Evolutionary conservation across 2,329 filamentous ascomycete genomes (phyloP), one percentile per base, ranked within the genome.

Genomic region (Aspergillus pseudoviridinutans): DNA sequence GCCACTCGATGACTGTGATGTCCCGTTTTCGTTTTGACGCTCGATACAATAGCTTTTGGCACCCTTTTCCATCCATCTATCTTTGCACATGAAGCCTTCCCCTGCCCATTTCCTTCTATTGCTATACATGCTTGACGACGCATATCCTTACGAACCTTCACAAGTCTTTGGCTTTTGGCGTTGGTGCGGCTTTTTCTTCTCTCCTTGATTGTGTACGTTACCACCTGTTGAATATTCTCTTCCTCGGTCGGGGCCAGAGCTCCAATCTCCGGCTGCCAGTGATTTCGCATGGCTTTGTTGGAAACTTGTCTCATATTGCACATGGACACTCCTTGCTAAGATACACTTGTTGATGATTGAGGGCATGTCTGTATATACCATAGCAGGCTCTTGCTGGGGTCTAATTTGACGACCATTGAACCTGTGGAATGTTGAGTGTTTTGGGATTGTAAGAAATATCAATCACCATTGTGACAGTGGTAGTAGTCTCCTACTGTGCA

Each of bases 1-100:
- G 80, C 87, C 28, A 55, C 67, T 14, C 80, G 66, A 64, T 54
- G 22, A 10, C 10, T 25, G 22, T 17, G 41, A 32, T 49, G 32
- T 38, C n/a, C 6, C 44, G 10, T 49, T 28, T 24, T 9, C 24
- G 14, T 12, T 38, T 50, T 20, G n/a, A 20, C 32, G 7, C 41
- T 28, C 47, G 12, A 28, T 50, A 46, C 24, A 41, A 50, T 28
- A 46, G 41, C 29, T 54, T 14, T 29, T 52, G 35, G 28, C 7
- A 9, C 27, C 25, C 6, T 17, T 47, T 14, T 17, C 44, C 10
- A 10, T 25, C 22, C 24, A 27, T 27, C 24, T 14, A 25, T 25
- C 22, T 4, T 22, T 38, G 32, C 32, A 38, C 12, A 17, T 38
- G 14, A 38, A 38, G 14, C 32, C 14, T 38, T 5, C 5, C 32